Base-by-base conservation (phyloP, 495 filamentous ascomycete species). In the Chlorociboria aeruginascens region DNA sequence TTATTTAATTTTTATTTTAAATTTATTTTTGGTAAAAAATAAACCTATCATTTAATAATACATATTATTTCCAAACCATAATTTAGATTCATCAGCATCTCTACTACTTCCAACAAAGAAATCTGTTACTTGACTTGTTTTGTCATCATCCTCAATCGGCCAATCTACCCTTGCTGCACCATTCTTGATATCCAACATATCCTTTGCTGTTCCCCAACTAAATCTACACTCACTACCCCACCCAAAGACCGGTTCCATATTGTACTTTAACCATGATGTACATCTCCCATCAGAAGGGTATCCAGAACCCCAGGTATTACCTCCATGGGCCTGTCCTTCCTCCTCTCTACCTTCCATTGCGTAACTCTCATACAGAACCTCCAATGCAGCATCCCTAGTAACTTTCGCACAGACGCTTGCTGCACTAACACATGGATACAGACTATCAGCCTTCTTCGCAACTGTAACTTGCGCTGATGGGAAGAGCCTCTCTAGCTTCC, bases 391-490 rank as follows among this genome's bases (percentile, higher is more conserved):
- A 66, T 98, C 92, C 51, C 92, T 69, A 20, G 93, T 97, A 14
- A 97, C 92, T 64, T 98, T 98, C 20, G 92, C 92, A 55, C 83
- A 90, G 6, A 98, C 89, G 54, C 82, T 88, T 14, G 92, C 92
- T 12, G 93, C 93, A 49, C 82, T 88, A 14, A 98, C 92, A 63
- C 83, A 89, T 4, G 92, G 93, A 63, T 93, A 98, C 40, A 96
- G 56, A 12, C 81, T 85, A 57, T 98, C 92, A 3, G 93, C 92
- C 73, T 97, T 97, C 68, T 95, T 96, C 2, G 85, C 85, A 14
- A 98, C 92, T 6, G 86, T 95, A 54, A 98, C 82, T 35, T 72
- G 72, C 10, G 79, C 62, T 0, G 78, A 79, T 0, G 92, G 92
- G 59, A 97, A 98, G 16, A 90, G 70, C 31, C 79, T 70, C 63